Base-by-base conservation (phyloP, 179 eudicot genomes). In the Spinacia oleracea region DNA sequence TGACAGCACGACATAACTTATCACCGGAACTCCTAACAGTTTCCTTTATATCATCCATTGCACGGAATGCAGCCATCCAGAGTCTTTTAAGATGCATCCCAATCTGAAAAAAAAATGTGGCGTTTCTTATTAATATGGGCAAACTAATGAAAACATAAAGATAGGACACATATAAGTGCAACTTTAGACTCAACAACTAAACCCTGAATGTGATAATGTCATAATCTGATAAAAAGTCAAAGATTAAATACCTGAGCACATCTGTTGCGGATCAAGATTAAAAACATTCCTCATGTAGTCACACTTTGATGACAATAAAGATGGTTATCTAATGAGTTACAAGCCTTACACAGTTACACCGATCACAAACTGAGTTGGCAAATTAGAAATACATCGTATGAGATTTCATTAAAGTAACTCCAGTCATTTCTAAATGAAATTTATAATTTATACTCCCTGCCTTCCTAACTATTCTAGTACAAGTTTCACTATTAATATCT, bases 31-130 rank as follows among this genome's bases (percentile, higher is more conserved):
- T 93, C 79, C 98, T 85, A 76, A 93, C 97, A 56, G 95, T 91
- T 83, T 95, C 98, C 86, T 95, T 95, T 87, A 95, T 90, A 87
- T 95, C 98, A 91, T 95, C 98, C 97, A 95, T 93, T 72, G 98
- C 97, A 84, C 98, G 98, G 81, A 93, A 95, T 78, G 97, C 92
- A 86, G 90, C 90, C 42, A 74, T 86, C 98, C 98, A 95, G 68
- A 95, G 77, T 78, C 81, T 86, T 74, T 79, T 88, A 77, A 95
- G 86, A 85, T 95, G 92, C 80, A 90, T 93, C 74, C 87, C 91
- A 64, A 95, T 82, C 98, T 95, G 86, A 60, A 66, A n/a, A 79
- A 81, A 50, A 34, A 50, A 29, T 82, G 68, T 75, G 70, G 42
- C 42, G 79, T 68, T 64, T 35, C 69, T 43, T 35, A 38, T 78